These are phyloP conservation scores for Wickerhamiella shivajii DNA, from an alignment of 805 yeast species.

Conservation along the genomic window DNA sequence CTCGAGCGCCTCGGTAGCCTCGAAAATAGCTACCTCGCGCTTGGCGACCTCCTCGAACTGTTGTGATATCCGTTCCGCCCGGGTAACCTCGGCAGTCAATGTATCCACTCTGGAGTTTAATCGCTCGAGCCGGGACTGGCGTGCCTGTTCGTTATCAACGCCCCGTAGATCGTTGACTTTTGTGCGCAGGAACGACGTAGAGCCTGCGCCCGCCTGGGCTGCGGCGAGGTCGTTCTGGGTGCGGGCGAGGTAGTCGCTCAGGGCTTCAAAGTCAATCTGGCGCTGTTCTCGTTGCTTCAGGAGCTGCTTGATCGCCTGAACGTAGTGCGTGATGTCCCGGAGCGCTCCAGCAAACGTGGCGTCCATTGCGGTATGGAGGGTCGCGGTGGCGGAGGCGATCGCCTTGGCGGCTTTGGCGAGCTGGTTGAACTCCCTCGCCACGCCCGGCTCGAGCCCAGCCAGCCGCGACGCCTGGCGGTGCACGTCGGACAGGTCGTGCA, in stretches of 20 bases:
- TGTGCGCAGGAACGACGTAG: constrained; percentile 33
- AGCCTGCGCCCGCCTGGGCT: constrained; percentile 30
- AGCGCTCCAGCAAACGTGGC: constrained; percentile 68
- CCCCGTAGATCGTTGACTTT: constrained; percentile 51
- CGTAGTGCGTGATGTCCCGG: constrained; percentile 76
- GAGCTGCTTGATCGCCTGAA: constrained; percentile 46
- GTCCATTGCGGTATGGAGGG: constrained; percentile 43
- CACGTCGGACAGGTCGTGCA: constrained; percentile 58
- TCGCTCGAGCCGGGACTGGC: constrained; percentile 38
- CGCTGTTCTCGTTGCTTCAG: constrained; percentile 81
- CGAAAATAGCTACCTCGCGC: constrained; percentile 53
- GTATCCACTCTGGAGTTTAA: constrained; percentile 36
- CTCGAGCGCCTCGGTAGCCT: constrained; percentile 64
- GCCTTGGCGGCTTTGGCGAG: constrained; percentile 36
- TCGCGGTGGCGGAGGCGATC: constrained; percentile 30
- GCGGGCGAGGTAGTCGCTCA: constrained; percentile 62
- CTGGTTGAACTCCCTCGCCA: constrained; percentile 26
- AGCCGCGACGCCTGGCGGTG: constrained; percentile 55
- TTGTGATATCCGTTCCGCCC: constrained; percentile 36
- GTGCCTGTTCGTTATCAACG: constrained; percentile 41
- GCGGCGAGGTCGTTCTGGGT: constrained; percentile 51
- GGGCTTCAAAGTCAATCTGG: constrained; percentile 77
- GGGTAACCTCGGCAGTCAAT: constrained; percentile 35
- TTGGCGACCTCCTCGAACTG: constrained; percentile 42
- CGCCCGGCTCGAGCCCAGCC: constrained; percentile 39